Evolutionary conservation across 306 rosid genomes (phyloP).

Genomic region (Hippophae tibetana): DNA sequence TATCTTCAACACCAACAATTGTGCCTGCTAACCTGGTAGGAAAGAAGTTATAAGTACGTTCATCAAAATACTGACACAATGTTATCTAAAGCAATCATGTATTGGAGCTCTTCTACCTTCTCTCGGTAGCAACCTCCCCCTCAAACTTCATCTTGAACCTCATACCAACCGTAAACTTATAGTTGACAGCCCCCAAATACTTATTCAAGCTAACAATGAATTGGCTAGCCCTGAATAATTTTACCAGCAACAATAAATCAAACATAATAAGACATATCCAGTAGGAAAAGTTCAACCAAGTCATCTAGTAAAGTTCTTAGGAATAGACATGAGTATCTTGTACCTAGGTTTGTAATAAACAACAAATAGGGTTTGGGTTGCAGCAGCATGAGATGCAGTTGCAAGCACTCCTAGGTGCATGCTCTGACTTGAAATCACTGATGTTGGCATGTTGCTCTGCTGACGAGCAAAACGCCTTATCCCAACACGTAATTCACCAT

Average conservation of each 20-base stretch:
- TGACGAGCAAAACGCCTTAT: conserved; percentile 79
- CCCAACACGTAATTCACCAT: conserved; percentile 78
- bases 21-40: conserved; percentile 78
- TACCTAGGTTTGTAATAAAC: conserved; percentile 92
- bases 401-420: conserved; percentile 97
- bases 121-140: conserved; percentile 83
- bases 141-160: conserved; percentile 81
- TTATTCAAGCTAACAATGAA: conserved; percentile 64
- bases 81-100: background rate
- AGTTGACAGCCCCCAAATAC: conserved; percentile 50
- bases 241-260: conserved; percentile 12
- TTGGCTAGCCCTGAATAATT: conserved; percentile 55
- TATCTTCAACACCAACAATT: conserved; percentile 66
- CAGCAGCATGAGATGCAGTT: conserved; percentile 90
- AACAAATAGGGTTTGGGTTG: conserved; percentile 60
- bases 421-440: conserved; percentile 90
- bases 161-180: conserved; percentile 60
- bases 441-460: conserved; percentile 74
- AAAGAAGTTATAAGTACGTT: conserved; percentile 17
- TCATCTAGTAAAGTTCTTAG: background rate
- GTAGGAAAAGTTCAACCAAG: background rate
- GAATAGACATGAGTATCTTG: conserved; percentile 3
- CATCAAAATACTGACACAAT: conserved; percentile 3
- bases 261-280: background rate
- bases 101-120: conserved; percentile 43